phyloP scores from a whole-genome alignment of 108 stramenopile species.

The Skeletonema costatum region DNA sequence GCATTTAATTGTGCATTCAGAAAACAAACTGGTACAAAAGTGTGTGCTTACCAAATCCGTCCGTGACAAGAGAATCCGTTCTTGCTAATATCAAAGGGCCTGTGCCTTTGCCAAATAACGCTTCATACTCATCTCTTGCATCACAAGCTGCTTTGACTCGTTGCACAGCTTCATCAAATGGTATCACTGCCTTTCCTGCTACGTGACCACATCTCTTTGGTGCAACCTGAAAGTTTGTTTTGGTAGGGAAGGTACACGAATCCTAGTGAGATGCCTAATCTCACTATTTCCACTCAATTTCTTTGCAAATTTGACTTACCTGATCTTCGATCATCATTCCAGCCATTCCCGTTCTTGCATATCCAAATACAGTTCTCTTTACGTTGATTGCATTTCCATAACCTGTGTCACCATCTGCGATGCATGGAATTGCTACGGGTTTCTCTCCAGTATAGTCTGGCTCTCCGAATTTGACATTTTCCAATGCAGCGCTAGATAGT shows the following conservation, averaged over 20 bases:
- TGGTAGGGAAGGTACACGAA: too few species aligned
- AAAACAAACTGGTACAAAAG: neutral
- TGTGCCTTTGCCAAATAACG: conserved; percentile 70
- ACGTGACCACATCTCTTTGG: conserved; percentile 97
- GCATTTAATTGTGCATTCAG: neutral
- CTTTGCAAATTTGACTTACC: too few species aligned
- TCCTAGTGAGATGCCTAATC: too few species aligned
- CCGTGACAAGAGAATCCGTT: conserved; percentile 90
- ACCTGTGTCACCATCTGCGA: conserved; percentile 97
- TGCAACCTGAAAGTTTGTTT: conserved; percentile 35
- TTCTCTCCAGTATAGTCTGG: conserved; percentile 2
- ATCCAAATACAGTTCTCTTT: conserved; percentile 87
- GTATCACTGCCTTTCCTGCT: conserved; percentile 90
- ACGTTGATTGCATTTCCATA: conserved; percentile 96
- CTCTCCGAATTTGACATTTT: conserved; percentile 49
- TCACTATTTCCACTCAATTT: too few species aligned
- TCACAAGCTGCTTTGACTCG: conserved; percentile 93
- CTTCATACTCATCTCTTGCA: conserved; percentile 89
- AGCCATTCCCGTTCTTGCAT: conserved; percentile 92
- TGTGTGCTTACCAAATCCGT: conserved; percentile 74
- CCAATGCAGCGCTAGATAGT: conserved; percentile 72
- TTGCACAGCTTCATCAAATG: conserved; percentile 85
- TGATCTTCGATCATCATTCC: conserved; percentile 99
- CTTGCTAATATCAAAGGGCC: conserved; percentile 89
- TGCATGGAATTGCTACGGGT: conserved; percentile 83